phyloP scores from a whole-genome alignment of 768 basidiomycete genomes.

The Inosperma sp. region DNA sequence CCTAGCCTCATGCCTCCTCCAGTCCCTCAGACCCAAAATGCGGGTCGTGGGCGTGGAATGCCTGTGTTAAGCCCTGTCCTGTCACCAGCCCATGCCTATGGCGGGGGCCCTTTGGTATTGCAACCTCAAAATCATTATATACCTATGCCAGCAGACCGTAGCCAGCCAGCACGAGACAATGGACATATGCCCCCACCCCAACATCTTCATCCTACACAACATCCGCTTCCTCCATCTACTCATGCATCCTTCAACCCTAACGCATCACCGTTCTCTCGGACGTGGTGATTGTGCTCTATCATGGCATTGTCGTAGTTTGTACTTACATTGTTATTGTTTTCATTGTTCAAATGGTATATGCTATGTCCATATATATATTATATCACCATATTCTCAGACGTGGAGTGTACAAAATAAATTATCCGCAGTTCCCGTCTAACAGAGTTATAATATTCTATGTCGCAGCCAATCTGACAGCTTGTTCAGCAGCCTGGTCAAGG shows the following conservation, averaged over 20 bases:
- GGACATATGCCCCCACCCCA: constrained; percentile 41
- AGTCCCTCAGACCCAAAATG: constrained; percentile 37
- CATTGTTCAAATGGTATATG: constrained; percentile 35
- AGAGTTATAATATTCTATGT: constrained; percentile 30
- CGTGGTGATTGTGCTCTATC: constrained; percentile 43
- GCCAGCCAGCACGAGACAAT: constrained; percentile 46
- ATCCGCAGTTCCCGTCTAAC: constrained; percentile 14
- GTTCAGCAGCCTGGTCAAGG: constrained; percentile 86
- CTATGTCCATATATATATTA: constrained; percentile 33
- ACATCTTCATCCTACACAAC: constrained; percentile 31
- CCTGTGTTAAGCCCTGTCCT: constrained; percentile 72
- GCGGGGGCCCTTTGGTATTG: constrained; percentile 64
- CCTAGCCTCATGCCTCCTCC: constrained; percentile 34
- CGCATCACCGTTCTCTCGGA: constrained; percentile 40
- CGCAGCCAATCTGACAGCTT: constrained; percentile 65
- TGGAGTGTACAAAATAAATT: constrained; percentile 6
- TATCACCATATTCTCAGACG: constrained; percentile 23
- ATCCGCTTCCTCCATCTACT: constrained; percentile 34
- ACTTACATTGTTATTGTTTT: constrained; percentile 30
- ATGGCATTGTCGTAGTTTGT: constrained; percentile 23
- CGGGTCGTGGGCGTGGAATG: constrained; percentile 48
- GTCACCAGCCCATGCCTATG: constrained; percentile 52
- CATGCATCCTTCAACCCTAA: constrained; percentile 38
- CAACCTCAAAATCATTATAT: constrained; percentile 48
- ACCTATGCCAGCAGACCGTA: constrained; percentile 43